These are phyloP conservation scores for Cutaneotrichosporon spelunceum DNA, from an alignment of 1,284 basidiomycete species.

Conservation along the genomic window DNA sequence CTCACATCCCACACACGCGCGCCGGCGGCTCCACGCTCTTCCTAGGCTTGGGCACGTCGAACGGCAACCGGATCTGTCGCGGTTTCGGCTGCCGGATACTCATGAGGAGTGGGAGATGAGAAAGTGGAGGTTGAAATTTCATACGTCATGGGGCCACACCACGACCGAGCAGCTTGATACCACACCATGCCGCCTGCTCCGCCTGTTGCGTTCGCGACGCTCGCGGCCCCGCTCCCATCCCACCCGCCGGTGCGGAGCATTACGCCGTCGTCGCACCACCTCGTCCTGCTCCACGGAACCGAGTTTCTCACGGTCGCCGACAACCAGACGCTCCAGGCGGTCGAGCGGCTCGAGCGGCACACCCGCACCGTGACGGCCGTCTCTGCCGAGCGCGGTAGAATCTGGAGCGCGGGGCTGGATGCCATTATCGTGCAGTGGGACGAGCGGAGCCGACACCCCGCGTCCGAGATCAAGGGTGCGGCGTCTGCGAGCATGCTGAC, in stretches of 20 bases:
- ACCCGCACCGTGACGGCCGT: conserved; percentile 39
- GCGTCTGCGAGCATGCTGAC: conserved; percentile 3
- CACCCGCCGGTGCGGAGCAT: conserved; percentile 48
- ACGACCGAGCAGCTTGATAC: background rate
- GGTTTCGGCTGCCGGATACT: conserved; percentile 48
- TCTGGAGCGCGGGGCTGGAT: conserved; percentile 48
- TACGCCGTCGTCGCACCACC: conserved; percentile 43
- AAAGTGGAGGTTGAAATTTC: conserved; percentile 10
- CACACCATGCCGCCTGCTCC: conserved; percentile 39
- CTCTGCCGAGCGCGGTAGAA: conserved; percentile 28
- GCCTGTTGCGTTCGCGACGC: conserved; percentile 42
- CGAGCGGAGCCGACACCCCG: conserved; percentile 40
- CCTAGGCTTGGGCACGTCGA: conserved; percentile 40
- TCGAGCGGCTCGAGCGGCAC: conserved; percentile 40
- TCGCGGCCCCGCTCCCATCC: conserved; percentile 32
- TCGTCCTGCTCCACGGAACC: conserved; percentile 47
- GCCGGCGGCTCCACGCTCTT: conserved; percentile 25
- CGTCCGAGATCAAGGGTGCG: conserved; percentile 46
- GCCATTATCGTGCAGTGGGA: conserved; percentile 48
- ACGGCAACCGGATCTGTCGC: conserved; percentile 44
- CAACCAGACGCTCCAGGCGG: conserved; percentile 41
- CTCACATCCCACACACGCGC: conserved; percentile 44
- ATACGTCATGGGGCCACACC: no score
- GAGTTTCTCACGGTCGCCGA: conserved; percentile 44
- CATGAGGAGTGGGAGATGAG: conserved; percentile 22